phyloP scores from a whole-genome alignment of 257 asterid genomes.

The Solanum chilense region DNA sequence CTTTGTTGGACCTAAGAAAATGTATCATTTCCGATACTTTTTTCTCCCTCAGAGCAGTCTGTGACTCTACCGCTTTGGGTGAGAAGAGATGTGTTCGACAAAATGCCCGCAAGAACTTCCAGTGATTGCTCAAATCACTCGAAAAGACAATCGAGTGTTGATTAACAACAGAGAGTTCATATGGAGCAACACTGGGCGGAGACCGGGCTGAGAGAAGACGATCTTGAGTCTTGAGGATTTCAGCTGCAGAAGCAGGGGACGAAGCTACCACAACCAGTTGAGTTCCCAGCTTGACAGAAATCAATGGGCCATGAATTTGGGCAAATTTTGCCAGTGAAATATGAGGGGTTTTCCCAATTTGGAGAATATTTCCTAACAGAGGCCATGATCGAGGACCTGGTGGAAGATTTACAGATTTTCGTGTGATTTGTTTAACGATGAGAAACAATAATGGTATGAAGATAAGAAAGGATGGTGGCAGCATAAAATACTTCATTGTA shows the following conservation, averaged over 20 bases:
- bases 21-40: constrained; percentile 22
- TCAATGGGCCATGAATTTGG: constrained; percentile 25
- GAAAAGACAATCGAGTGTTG: constrained; percentile 16
- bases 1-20: constrained; percentile 10
- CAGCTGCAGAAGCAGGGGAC: constrained; percentile 26
- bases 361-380: constrained; percentile 5
- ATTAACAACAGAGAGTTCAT: constrained; percentile 1
- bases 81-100: constrained; percentile 29
- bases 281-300: constrained; percentile 19
- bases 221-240: constrained; percentile 29
- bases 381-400: constrained; percentile 19
- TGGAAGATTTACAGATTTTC: not conserved
- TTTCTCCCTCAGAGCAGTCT: constrained; percentile 7
- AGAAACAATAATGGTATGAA: too few relatives aligned
- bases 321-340: constrained; percentile 17
- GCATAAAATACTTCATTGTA: too few relatives aligned
- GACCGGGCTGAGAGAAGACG: constrained; percentile 12
- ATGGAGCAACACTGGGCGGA: constrained; percentile 9
- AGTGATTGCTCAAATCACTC: constrained; percentile 2
- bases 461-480: too few relatives aligned
- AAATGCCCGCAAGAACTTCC: constrained; percentile 11
- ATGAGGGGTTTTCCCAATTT: not conserved
- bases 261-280: constrained; percentile 28
- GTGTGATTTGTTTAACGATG: not conserved
- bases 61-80: constrained; percentile 10